phyloP scores from a whole-genome alignment of 495 filamentous ascomycete genomes.

The Collariella sp. region DNA sequence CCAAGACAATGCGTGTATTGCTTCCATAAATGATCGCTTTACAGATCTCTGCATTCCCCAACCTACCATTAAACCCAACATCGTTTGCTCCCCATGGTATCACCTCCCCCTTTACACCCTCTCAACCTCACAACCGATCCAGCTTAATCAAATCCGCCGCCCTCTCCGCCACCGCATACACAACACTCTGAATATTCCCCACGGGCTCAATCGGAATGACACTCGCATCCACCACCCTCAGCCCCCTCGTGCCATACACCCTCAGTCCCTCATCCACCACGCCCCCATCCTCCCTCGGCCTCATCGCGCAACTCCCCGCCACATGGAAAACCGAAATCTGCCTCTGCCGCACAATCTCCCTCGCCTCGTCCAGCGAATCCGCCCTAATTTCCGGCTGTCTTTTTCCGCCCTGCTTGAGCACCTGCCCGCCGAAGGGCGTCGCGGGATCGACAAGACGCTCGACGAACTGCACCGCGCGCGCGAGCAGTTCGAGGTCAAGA shows the following conservation, averaged over 20 bases:
- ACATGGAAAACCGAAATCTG: slow-evolving; percentile 35
- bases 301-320: slow-evolving; percentile 32
- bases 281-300: slow-evolving; percentile 30
- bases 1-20: too few species aligned
- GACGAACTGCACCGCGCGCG: slow-evolving; percentile 39
- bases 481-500: slow-evolving; percentile 43
- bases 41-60: too few species aligned
- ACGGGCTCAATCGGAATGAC: slow-evolving; percentile 41
- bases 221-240: slow-evolving; percentile 49
- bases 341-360: slow-evolving; percentile 29
- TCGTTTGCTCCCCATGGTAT: not conserved
- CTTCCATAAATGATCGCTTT: too few species aligned
- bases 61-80: too few species aligned
- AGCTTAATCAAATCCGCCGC: slow-evolving; percentile 48
- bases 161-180: slow-evolving; percentile 49
- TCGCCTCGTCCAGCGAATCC: slow-evolving; percentile 29
- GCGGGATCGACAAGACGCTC: slow-evolving; percentile 36
- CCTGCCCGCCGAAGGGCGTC: slow-evolving; percentile 26
- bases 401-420: slow-evolving; percentile 28
- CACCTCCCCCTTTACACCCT: not conserved
- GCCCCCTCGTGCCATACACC: slow-evolving; percentile 41
- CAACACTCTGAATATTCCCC: slow-evolving; percentile 43
- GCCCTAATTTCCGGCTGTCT: slow-evolving; percentile 18
- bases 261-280: slow-evolving; percentile 35
- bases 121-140: slow-evolving; percentile 4